Percentiles rank a stretch among this genome's conserved stretches.
These are phyloP conservation scores for Pestalotiopsis sp. DNA, from an alignment of 2,329 filamentous ascomycete species.

Conservation along the genomic window DNA sequence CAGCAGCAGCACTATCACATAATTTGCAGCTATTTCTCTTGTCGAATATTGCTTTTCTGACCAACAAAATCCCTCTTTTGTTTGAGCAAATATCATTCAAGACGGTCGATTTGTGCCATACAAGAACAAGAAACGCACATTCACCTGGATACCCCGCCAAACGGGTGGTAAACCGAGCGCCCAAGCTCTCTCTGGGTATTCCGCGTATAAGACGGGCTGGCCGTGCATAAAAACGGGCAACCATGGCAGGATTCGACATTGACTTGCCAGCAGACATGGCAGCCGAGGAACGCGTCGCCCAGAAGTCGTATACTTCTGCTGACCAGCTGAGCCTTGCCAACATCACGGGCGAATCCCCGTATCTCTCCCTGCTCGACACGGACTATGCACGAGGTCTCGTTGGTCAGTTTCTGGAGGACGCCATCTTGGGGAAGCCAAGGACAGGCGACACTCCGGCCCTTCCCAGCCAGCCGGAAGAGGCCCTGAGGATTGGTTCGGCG, in stretches of 20 bases:
- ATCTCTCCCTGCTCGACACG: slow-evolving; percentile 20
- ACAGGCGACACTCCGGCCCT: neutral
- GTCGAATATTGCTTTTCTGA: no score
- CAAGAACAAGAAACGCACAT: neutral
- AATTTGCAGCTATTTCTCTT: neutral
- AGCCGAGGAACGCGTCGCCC: neutral
- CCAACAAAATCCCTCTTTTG: no score
- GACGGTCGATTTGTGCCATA: no score
- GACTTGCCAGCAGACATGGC: slow-evolving; percentile 4
- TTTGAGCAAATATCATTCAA: no score
- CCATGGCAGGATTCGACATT: slow-evolving; percentile 9
- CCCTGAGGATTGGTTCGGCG: slow-evolving; percentile 56
- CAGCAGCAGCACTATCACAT: neutral
- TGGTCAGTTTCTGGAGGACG: slow-evolving; percentile 18
- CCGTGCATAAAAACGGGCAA: neutral
- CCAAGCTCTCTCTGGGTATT: no score
- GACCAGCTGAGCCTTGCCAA: slow-evolving; percentile 10
- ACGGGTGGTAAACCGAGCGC: neutral
- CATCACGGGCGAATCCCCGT: slow-evolving; percentile 18
- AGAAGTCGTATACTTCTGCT: slow-evolving; percentile 1
- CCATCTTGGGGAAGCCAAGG: slow-evolving; percentile 11
- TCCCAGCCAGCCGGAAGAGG: slow-evolving; percentile 8
- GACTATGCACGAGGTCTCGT: slow-evolving; percentile 19
- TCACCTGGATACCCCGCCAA: neutral
- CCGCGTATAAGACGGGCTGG: neutral